Evolutionary conservation across 1,284 basidiomycete species (phyloP).

Genomic region (Ustilago hordei): DNA sequence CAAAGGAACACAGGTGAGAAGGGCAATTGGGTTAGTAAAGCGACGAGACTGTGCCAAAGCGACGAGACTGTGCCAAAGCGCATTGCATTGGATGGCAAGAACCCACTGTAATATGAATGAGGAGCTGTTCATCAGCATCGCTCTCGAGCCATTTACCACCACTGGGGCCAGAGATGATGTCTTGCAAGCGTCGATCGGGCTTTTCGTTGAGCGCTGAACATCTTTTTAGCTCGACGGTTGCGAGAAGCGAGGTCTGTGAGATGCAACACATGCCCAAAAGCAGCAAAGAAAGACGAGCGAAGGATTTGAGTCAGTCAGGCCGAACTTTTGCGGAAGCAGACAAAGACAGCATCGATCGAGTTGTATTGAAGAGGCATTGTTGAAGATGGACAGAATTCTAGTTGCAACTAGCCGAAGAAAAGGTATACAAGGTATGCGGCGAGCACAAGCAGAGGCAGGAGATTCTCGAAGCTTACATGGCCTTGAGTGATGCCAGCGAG

Average conservation of each 20-base stretch:
- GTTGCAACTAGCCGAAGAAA: constrained; percentile 28
- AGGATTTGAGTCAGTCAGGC: constrained; percentile 25
- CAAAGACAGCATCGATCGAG: constrained; percentile 15
- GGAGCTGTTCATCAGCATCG: constrained; percentile 82
- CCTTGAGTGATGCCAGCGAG: constrained; percentile 45
- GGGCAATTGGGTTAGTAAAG: background rate
- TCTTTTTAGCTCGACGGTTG: constrained; percentile 76
- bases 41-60: background rate
- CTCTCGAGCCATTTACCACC: constrained; percentile 78
- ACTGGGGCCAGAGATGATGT: constrained; percentile 71
- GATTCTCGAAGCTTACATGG: constrained; percentile 57
- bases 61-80: background rate
- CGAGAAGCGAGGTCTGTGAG: constrained; percentile 74
- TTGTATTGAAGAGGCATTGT: constrained; percentile 14
- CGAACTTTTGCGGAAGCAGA: background rate
- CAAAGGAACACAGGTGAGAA: background rate
- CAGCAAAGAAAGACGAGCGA: constrained; percentile 8
- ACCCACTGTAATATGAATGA: constrained; percentile 37
- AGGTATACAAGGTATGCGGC: constrained; percentile 54
- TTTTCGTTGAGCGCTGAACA: constrained; percentile 81
- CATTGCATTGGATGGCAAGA: background rate
- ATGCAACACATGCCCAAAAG: background rate
- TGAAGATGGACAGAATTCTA: constrained; percentile 9
- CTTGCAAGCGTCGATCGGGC: constrained; percentile 75
- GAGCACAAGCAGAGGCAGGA: constrained; percentile 49